These are phyloP conservation scores for Didymella keratinophila DNA, from an alignment of 2,329 filamentous ascomycete genomes.

Conservation along the genomic window DNA sequence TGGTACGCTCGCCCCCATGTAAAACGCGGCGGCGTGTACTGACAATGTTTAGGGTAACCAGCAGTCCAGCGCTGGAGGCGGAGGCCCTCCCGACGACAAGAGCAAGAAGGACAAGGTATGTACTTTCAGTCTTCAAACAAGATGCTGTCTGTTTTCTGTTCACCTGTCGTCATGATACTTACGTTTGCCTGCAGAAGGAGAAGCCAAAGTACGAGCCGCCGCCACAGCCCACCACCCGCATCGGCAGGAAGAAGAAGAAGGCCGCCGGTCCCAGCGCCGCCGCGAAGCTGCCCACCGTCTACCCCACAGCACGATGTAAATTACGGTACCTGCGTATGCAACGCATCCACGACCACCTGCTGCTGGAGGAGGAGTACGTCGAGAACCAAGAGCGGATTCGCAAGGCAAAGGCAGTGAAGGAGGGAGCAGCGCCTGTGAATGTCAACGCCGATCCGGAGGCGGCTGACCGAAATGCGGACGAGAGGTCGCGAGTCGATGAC, in stretches of 20 bases:
- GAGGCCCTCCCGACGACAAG: conserved; percentile 73
- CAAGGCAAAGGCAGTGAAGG: conserved; percentile 76
- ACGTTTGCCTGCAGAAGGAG: conserved; percentile 74
- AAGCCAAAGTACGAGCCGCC: conserved; percentile 99
- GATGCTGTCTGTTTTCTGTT: not conserved
- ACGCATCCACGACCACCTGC: conserved; percentile 94
- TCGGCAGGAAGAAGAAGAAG: conserved; percentile 99
- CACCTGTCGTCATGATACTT: conserved; percentile 24
- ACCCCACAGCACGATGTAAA: conserved; percentile 96
- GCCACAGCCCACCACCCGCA: conserved; percentile 92
- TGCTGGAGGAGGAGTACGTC: conserved; percentile 97
- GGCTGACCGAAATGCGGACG: conserved; percentile 89
- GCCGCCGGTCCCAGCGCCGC: conserved; percentile 90
- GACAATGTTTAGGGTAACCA: conserved; percentile 71
- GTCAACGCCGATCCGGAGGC: conserved; percentile 72
- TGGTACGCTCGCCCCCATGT: conserved; percentile 41
- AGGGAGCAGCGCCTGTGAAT: conserved; percentile 64
- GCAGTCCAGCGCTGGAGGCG: conserved; percentile 84
- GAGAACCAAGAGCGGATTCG: conserved; percentile 97
- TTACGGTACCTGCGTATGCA: conserved; percentile 97
- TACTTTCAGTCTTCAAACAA: not conserved
- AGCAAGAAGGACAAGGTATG: conserved; percentile 82
- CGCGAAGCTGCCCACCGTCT: conserved; percentile 92
- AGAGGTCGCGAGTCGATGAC: conserved; percentile 93
- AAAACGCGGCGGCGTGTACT: conserved; percentile 40